These are phyloP conservation scores for Solanum hybrid DNA, from an alignment of 305 asterid genomes.

Conservation along the genomic window DNA sequence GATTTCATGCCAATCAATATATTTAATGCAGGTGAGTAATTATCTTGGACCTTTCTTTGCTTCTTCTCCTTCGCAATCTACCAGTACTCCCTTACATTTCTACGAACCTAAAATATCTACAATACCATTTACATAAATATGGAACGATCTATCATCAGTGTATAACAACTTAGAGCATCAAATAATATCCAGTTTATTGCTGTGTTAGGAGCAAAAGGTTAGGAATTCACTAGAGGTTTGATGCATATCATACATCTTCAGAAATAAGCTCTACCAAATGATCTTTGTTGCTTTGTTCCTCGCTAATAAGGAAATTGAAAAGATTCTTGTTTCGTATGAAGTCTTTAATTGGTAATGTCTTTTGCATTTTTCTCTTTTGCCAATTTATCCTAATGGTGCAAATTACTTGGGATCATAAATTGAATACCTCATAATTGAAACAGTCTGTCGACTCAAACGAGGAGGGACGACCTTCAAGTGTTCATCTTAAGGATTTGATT, in stretches of 20 bases:
- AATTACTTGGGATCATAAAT: constrained; percentile 14
- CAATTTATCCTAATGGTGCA: background rate
- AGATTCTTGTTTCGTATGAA: background rate
- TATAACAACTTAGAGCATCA: background rate
- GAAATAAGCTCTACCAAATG: background rate
- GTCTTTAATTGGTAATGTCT: background rate
- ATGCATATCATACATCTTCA: background rate
- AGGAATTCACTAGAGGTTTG: background rate
- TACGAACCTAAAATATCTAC: background rate
- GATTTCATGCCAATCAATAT: background rate
- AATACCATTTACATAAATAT: background rate
- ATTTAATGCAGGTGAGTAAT: background rate
- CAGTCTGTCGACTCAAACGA: constrained; percentile 50
- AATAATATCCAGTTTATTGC: background rate
- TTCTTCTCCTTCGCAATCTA: background rate
- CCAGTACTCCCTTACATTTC: background rate
- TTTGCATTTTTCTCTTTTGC: background rate
- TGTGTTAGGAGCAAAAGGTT: background rate
- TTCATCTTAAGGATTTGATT: constrained; percentile 55
- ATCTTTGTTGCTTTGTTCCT: background rate
- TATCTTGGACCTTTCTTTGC: background rate
- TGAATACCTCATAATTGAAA: constrained; percentile 26
- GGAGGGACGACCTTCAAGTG: constrained; percentile 36
- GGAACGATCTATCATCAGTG: background rate
- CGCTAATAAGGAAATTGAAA: background rate